phyloP scores from a whole-genome alignment of 768 basidiomycete species.

The Clitopilus passeckerianus region DNA sequence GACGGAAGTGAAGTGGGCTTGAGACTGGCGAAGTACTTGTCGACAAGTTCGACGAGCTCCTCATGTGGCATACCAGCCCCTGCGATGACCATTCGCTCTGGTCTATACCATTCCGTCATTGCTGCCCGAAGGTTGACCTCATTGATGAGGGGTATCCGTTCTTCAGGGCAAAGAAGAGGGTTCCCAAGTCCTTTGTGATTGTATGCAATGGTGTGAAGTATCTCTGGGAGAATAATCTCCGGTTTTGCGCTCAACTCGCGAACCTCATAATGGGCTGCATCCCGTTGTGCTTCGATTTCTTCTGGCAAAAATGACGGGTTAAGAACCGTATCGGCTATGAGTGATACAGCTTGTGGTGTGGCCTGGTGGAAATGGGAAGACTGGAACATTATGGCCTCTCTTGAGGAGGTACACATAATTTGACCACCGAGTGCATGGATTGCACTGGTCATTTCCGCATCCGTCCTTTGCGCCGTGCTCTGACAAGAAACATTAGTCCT shows the following conservation, averaged over 20 bases:
- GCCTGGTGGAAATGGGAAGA: conserved; percentile 87
- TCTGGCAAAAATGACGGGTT: conserved; percentile 70
- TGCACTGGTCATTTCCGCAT: conserved; percentile 73
- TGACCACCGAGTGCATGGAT: conserved; percentile 87
- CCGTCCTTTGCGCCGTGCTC: conserved; percentile 71
- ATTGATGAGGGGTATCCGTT: conserved; percentile 69
- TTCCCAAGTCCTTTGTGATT: conserved; percentile 79
- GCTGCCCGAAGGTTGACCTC: conserved; percentile 53
- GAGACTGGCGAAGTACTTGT: conserved; percentile 78
- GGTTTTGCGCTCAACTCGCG: conserved; percentile 86
- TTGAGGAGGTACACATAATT: conserved; percentile 84
- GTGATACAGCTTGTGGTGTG: conserved; percentile 76
- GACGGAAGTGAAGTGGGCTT: conserved; percentile 29
- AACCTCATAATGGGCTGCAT: conserved; percentile 87
- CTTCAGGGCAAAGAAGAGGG: conserved; percentile 82
- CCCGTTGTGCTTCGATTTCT: conserved; percentile 79
- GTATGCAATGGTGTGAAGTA: conserved; percentile 86
- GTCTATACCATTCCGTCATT: conserved; percentile 81
- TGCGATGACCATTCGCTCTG: conserved; percentile 93
- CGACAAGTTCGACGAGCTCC: conserved; percentile 78
- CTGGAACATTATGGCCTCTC: conserved; percentile 98
- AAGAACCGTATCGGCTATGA: conserved; percentile 88
- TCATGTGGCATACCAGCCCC: conserved; percentile 91
- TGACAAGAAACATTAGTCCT: conserved; percentile 22
- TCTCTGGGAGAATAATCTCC: conserved; percentile 89